phyloP scores from a whole-genome alignment of 2,329 filamentous ascomycete species.

The Fusarium drepaniforme region DNA sequence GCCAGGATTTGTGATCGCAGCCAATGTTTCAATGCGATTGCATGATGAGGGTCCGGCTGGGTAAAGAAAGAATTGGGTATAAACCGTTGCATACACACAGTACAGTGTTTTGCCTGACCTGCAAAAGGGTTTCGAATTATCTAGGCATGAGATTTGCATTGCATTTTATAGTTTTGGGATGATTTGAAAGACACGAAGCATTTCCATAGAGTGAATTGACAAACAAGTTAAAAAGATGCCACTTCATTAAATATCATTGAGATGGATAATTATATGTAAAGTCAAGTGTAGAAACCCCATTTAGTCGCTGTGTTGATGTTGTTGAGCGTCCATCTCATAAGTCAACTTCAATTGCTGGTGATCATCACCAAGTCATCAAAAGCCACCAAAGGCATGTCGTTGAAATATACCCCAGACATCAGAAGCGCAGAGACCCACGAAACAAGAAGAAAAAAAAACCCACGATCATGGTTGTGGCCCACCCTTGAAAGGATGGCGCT shows the following conservation, averaged over 20 bases:
- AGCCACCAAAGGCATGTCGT: background rate
- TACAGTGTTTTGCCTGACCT: background rate
- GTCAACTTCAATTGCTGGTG: background rate
- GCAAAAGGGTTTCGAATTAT: background rate
- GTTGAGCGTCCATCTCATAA: background rate
- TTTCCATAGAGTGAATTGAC: background rate
- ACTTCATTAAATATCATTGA: background rate
- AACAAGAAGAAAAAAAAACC: slow-evolving; percentile 14
- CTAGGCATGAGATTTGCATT: slow-evolving; percentile 3
- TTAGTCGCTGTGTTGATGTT: background rate
- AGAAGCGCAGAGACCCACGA: slow-evolving; percentile 11
- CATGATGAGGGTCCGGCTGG: slow-evolving; percentile 1
- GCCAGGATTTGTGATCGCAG: slow-evolving; percentile 1
- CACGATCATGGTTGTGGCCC: slow-evolving; percentile 15
- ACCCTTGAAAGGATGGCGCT: slow-evolving; percentile 5
- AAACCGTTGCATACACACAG: background rate
- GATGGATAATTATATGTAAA: background rate
- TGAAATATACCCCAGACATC: slow-evolving; percentile 1
- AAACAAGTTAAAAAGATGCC: background rate
- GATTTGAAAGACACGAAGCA: background rate
- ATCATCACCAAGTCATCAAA: slow-evolving; percentile 1
- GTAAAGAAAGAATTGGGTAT: background rate
- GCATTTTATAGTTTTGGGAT: slow-evolving; percentile 2
- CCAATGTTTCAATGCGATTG: slow-evolving; percentile 6
- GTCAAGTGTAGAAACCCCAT: background rate